Percentiles rank a stretch among this genome's conserved stretches.
These are phyloP conservation scores for Silybum marianum DNA, from an alignment of 129 eudicot genomes.

Conservation along the genomic window DNA sequence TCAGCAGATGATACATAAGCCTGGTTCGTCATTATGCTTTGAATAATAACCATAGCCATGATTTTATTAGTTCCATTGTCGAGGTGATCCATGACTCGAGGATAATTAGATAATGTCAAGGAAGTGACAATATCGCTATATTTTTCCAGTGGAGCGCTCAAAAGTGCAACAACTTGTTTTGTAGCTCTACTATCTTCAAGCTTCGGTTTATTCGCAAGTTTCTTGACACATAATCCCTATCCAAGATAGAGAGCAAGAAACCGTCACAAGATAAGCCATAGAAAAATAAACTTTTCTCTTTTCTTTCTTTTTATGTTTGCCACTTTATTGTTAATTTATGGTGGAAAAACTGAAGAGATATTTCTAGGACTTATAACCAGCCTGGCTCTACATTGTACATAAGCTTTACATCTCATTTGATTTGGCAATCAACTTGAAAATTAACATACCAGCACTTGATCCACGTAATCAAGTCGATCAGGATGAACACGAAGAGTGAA, in stretches of 20 bases:
- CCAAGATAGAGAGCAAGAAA: slow-evolving; percentile 12
- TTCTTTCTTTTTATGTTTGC: neutral
- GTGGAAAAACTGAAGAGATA: neutral
- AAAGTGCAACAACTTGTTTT: slow-evolving; percentile 96
- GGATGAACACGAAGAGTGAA: slow-evolving; percentile 98
- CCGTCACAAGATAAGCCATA: neutral
- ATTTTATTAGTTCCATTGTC: slow-evolving; percentile 90
- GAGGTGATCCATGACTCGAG: slow-evolving; percentile 96
- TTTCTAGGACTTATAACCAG: neutral
- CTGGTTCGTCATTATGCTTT: slow-evolving; percentile 82
- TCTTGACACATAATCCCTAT: slow-evolving; percentile 95
- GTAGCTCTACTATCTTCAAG: slow-evolving; percentile 96
- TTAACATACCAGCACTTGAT: slow-evolving; percentile 92
- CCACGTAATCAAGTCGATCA: slow-evolving; percentile 98
- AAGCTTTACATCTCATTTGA: slow-evolving; percentile 17
- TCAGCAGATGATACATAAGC: slow-evolving; percentile 86
- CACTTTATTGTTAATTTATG: neutral
- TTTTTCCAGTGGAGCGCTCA: slow-evolving; percentile 96
- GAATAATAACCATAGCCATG: slow-evolving; percentile 98
- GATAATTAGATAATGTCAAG: slow-evolving; percentile 93
- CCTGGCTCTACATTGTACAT: neutral
- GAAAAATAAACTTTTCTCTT: neutral
- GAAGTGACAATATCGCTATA: slow-evolving; percentile 94
- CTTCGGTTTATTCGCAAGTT: slow-evolving; percentile 77
- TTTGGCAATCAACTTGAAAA: slow-evolving; percentile 21